Evolutionary conservation across 306 rosid genomes (phyloP), one percentile per base, ranked within the genome.

Genomic region (Trichosanthes truncata): DNA sequence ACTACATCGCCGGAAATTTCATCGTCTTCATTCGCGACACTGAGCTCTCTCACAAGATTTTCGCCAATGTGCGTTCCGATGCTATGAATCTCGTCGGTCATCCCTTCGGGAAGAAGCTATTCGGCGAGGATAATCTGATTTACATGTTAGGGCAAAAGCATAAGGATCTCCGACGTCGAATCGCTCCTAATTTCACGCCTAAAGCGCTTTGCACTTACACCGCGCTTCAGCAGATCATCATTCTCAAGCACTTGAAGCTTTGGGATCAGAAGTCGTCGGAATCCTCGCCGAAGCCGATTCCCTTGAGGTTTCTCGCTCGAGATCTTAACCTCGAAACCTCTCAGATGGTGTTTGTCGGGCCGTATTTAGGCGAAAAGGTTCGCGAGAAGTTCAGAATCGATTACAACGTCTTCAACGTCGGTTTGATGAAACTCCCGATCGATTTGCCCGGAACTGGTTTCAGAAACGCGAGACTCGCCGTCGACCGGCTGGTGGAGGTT

Each of bases 101-200:
- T 36, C 98, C 98, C 1, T 95, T 95, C 25, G 98, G 97, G 0
- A 92, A 95, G 38, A 95, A 92, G 75, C 97, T 95, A 1, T 95
- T 95, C 55, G 98, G 97, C 1, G 92, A 95, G 0, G 97, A 92
- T 71, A 95, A 95, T 73, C 90, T 95, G 55, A 95, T 95, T 52
- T 92, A 91, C 86, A 89, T 89, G 93, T 86, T 86, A 66, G 98
- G 98, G 2, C 95, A 92, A 46, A 84, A 84, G 3, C 98, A 95
- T 68, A 95, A 91, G 56, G 92, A 92, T 69, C 87, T 92, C 81
- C 97, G 97, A 84, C 96, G 96, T 80, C 90, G 93, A 61, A 91
- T 95, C 20, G 96, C 87, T 0, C 97, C 97, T 2, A 95, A 91
- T 26, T 95, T 95, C 86, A 90, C 93, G 2, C 96, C 93, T 0